Evolutionary conservation across 2,329 filamentous ascomycete species (phyloP).

Genomic region (Fusarium austroafricanum): DNA sequence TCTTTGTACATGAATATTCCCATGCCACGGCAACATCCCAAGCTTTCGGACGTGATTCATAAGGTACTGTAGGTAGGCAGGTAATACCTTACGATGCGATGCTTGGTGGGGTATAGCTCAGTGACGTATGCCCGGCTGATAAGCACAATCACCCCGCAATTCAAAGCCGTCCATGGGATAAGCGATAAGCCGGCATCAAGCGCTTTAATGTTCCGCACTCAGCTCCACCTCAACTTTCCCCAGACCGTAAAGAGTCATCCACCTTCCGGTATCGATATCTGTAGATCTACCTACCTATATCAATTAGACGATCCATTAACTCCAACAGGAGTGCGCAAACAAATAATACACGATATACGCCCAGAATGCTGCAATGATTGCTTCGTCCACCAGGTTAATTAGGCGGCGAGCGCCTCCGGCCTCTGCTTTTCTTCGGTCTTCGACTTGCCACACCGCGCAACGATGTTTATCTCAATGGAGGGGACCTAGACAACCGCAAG

Average conservation of each 20-base stretch:
- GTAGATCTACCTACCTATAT: neutral
- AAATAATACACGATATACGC: neutral
- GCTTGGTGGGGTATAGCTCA: constrained; percentile 23
- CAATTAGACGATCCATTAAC: neutral
- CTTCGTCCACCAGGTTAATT: constrained; percentile 36
- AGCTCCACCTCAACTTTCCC: constrained; percentile 19
- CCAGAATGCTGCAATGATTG: constrained; percentile 43
- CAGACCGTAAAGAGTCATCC: constrained; percentile 34
- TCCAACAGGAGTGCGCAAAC: neutral
- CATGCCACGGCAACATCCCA: neutral
- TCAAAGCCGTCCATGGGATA: constrained; percentile 21
- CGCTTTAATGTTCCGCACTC: constrained; percentile 8
- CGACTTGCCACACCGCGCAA: constrained; percentile 4
- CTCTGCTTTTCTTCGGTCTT: constrained; percentile 14
- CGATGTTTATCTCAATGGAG: constrained; percentile 21
- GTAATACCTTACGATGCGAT: neutral
- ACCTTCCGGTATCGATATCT: neutral
- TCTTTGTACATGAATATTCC: neutral
- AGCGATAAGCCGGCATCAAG: constrained; percentile 39
- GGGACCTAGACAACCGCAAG: constrained; percentile 9
- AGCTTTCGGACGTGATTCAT: too few relatives aligned
- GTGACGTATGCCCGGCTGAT: constrained; percentile 36
- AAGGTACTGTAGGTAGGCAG: neutral
- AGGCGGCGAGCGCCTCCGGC: constrained; percentile 36
- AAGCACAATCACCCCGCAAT: constrained; percentile 28